A percentile compares a stretch with the other conserved stretches of the same genome.
These are phyloP conservation scores for Neurospora sp. DNA, from an alignment of 495 filamentous ascomycete species.

Conservation along the genomic window DNA sequence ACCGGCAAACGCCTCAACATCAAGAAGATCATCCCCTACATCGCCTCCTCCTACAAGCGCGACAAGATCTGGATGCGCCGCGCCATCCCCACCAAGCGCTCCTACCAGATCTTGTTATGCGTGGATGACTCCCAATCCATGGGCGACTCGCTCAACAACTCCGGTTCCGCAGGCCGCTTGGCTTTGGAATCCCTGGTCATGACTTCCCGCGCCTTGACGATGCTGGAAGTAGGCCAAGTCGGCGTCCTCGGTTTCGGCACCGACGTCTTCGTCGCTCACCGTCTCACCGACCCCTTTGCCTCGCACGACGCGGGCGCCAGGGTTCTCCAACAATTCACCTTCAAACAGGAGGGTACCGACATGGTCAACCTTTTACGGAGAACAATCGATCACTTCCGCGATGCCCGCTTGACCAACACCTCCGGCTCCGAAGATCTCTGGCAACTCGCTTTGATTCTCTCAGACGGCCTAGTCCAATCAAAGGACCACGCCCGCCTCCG, in stretches of 20 bases:
- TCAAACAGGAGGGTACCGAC: constrained; percentile 76
- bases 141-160: constrained; percentile 43
- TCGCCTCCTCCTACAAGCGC: constrained; percentile 91
- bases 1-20: constrained; percentile 98
- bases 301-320: constrained; percentile 71
- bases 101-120: constrained; percentile 93
- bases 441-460: constrained; percentile 89
- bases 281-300: constrained; percentile 66
- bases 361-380: constrained; percentile 65
- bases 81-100: constrained; percentile 78
- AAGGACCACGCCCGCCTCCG: constrained; percentile 69
- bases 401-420: constrained; percentile 48
- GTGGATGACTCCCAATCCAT: constrained; percentile 94
- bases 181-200: constrained; percentile 90
- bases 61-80: constrained; percentile 99
- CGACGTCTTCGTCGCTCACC: constrained; percentile 76
- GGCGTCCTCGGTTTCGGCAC: constrained; percentile 85
- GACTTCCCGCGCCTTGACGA: constrained; percentile 69
- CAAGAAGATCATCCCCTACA: constrained; percentile 98
- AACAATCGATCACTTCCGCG: constrained; percentile 71
- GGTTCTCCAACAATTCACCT: constrained; percentile 77
- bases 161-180: constrained; percentile 50
- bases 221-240: constrained; percentile 89
- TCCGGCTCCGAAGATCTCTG: constrained; percentile 65
- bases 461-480: constrained; percentile 79